Evolutionary conservation across 257 asterid species (phyloP).

Genomic region (Schizonepeta tenuifolia): DNA sequence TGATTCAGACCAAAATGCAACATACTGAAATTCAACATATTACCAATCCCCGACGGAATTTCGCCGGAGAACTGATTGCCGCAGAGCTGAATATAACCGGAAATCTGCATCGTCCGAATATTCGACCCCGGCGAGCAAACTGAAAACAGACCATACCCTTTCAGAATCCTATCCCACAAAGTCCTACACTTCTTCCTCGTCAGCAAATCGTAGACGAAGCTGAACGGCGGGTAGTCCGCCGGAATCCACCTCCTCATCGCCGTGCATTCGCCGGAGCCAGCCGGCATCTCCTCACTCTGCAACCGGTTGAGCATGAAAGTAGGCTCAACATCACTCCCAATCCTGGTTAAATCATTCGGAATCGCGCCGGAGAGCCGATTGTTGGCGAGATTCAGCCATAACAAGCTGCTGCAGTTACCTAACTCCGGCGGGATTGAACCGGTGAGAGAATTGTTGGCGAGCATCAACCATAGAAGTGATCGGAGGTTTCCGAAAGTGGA

Average conservation of each 20-base stretch:
- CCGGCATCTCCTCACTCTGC: constrained; percentile 38
- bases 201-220: constrained; percentile 67
- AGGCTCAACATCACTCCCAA: constrained; percentile 56
- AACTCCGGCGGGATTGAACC: constrained; percentile 72
- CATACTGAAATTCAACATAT: constrained; percentile 73
- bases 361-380: constrained; percentile 63
- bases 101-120: constrained; percentile 47
- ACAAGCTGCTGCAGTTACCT: constrained; percentile 80
- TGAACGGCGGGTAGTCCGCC: constrained; percentile 83
- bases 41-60: constrained; percentile 70
- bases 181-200: constrained; percentile 70
- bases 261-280: constrained; percentile 87
- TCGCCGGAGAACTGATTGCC: constrained; percentile 68
- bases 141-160: constrained; percentile 78
- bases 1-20: constrained; percentile 68
- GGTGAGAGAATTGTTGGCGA: constrained; percentile 70
- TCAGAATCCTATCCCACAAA: constrained; percentile 72
- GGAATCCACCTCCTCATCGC: constrained; percentile 92
- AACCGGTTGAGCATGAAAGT: constrained; percentile 64
- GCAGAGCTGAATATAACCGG: constrained; percentile 83
- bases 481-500: constrained; percentile 61
- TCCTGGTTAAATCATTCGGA: constrained; percentile 56
- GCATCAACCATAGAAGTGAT: constrained; percentile 87
- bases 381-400: constrained; percentile 83
- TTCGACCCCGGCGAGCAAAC: constrained; percentile 73